These are phyloP conservation scores for Monosporascus sp. DNA, from an alignment of 2,329 filamentous ascomycete genomes.

Conservation along the genomic window DNA sequence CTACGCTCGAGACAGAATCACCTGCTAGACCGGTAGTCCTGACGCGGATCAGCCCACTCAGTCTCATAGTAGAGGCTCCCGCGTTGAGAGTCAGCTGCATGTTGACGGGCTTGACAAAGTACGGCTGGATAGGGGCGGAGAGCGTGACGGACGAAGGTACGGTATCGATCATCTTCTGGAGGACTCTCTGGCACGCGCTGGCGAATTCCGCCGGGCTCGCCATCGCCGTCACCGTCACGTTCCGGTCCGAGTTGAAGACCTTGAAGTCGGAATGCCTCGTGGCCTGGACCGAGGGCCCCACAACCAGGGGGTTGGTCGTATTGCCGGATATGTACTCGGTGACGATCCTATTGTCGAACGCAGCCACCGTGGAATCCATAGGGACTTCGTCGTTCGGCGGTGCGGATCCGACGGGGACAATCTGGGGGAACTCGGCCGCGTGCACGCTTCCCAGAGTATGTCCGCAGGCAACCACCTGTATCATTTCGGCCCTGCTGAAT, in stretches of 20 bases:
- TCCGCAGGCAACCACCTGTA: conserved; percentile 54
- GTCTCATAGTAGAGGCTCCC: conserved; percentile 40
- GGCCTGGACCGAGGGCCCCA: conserved; percentile 40
- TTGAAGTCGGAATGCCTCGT: conserved; percentile 48
- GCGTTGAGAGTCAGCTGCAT: conserved; percentile 49
- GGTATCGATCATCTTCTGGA: conserved; percentile 58
- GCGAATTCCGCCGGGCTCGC: conserved; percentile 38
- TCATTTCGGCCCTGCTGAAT: conserved; percentile 52
- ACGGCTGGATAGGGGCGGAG: conserved; percentile 47
- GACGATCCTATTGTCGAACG: conserved; percentile 52
- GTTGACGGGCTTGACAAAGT: conserved; percentile 53
- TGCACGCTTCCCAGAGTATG: conserved; percentile 59
- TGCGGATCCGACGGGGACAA: conserved; percentile 40
- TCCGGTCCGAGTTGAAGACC: conserved; percentile 50
- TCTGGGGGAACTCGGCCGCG: conserved; percentile 43
- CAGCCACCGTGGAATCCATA: conserved; percentile 42
- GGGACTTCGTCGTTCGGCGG: conserved; percentile 36
- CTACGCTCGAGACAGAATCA: conserved; percentile 39
- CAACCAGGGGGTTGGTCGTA: conserved; percentile 49
- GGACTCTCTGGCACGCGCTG: conserved; percentile 41
- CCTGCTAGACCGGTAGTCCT: conserved; percentile 42
- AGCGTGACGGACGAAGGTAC: conserved; percentile 47
- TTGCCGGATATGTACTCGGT: conserved; percentile 50
- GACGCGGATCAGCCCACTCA: conserved; percentile 53
- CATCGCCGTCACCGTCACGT: conserved; percentile 48